These are phyloP conservation scores for Francoa sonchifolia DNA, from an alignment of 441 rosid species.

Conservation along the genomic window DNA sequence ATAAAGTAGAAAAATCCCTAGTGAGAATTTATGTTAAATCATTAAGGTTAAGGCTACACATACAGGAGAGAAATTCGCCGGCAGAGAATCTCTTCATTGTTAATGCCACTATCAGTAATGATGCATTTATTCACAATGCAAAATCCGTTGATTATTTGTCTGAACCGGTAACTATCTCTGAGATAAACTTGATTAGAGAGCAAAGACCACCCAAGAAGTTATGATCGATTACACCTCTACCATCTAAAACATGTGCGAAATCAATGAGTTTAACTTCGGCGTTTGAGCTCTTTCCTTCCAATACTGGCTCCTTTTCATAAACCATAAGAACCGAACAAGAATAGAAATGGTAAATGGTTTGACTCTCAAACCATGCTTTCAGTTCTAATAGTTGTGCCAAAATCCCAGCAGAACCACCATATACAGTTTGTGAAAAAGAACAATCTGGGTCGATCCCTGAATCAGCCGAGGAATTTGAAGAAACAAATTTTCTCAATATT, in stretches of 20 bases:
- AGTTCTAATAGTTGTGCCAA: conserved; percentile 65
- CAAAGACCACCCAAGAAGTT: conserved; percentile 94
- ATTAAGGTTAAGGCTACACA: neutral
- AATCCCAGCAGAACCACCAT: conserved; percentile 57
- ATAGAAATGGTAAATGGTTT: conserved; percentile 72
- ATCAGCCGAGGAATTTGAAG: conserved; percentile 37
- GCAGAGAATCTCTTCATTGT: neutral
- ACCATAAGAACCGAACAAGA: conserved; percentile 73
- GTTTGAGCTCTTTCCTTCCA: conserved; percentile 22
- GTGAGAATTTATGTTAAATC: neutral
- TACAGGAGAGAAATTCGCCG: neutral
- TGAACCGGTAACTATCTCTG: conserved; percentile 42
- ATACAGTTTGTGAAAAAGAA: conserved; percentile 40
- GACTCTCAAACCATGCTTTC: conserved; percentile 88
- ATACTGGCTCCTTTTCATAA: conserved; percentile 41
- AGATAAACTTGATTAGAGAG: conserved; percentile 72
- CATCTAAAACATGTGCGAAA: conserved; percentile 88
- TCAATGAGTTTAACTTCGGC: conserved; percentile 69
- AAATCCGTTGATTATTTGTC: conserved; percentile 29
- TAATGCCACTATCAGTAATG: conserved; percentile 16
- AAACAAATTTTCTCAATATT: conserved; percentile 68
- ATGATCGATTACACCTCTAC: conserved; percentile 78
- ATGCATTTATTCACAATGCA: too few relatives aligned
- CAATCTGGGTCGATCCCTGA: conserved; percentile 35
- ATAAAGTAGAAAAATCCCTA: neutral